Percentiles rank a stretch among this genome's conserved stretches.
Conservation (phyloP, 2,329 filamentous ascomycete genomes). For the Sporothrix pseudoabietina region DNA sequence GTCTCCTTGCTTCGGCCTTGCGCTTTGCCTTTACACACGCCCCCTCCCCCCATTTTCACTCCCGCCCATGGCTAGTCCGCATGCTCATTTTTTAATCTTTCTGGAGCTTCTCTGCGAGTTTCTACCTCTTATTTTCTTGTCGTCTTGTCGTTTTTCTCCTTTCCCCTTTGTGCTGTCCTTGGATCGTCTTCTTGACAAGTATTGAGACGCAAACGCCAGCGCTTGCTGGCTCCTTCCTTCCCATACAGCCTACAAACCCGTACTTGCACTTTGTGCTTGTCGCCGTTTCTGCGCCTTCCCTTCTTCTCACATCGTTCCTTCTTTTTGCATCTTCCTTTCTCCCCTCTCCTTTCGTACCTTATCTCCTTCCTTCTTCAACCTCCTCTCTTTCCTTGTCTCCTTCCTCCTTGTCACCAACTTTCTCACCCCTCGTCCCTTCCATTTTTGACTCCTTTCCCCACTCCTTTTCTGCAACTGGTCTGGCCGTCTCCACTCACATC, state of each 20-base stretch:
- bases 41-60: constrained; percentile 15
- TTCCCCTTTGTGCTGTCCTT: background rate
- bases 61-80: background rate
- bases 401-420: constrained; percentile 3
- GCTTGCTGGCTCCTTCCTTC: constrained; percentile 31
- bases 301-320: constrained; percentile 7
- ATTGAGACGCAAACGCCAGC: constrained; percentile 29
- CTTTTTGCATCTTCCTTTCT: constrained; percentile 15
- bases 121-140: background rate
- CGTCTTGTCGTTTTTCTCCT: constrained; percentile 12
- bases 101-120: constrained; percentile 14
- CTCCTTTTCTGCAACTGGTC: background rate
- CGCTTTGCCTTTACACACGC: background rate
- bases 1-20: constrained; percentile 21
- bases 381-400: background rate
- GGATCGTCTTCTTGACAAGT: background rate
- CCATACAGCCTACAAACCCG: background rate
- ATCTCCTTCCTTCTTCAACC: constrained; percentile 20
- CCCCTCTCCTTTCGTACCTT: background rate
- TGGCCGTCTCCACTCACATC: constrained; percentile 27
- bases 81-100: constrained; percentile 20
- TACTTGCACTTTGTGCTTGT: constrained; percentile 7
- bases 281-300: constrained; percentile 8
- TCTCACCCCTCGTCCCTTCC: constrained; percentile 6
- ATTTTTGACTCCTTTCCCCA: background rate